These are phyloP conservation scores for Paracamarosporium sp. DNA, from an alignment of 2,329 filamentous ascomycete species.

Conservation along the genomic window DNA sequence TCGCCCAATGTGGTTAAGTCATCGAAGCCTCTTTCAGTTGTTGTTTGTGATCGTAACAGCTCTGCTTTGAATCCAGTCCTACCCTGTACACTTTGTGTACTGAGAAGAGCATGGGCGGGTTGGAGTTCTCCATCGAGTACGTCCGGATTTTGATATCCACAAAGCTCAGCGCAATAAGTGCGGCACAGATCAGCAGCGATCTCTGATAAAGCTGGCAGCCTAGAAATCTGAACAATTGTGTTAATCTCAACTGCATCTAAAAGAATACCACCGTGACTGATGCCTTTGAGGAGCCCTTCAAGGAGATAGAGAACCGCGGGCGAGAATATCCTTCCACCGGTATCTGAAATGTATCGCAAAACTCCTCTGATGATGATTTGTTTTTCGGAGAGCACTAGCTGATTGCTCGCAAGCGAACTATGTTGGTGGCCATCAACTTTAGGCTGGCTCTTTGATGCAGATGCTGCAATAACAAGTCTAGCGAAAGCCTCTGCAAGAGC, in stretches of 20 bases:
- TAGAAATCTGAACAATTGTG: conserved; percentile 44
- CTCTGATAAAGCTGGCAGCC: conserved; percentile 50
- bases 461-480: conserved; percentile 30
- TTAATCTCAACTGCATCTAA: conserved; percentile 36
- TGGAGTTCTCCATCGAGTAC: conserved; percentile 6
- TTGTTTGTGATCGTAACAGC: background rate
- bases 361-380: conserved; percentile 22
- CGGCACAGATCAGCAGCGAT: conserved; percentile 49
- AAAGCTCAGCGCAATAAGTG: conserved; percentile 35
- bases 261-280: conserved; percentile 15
- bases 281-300: conserved; percentile 49
- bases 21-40: background rate
- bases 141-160: conserved; percentile 18
- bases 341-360: conserved; percentile 45
- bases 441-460: background rate
- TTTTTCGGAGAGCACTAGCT: background rate
- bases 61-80: background rate
- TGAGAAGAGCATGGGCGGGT: conserved; percentile 26
- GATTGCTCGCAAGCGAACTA: too few relatives aligned
- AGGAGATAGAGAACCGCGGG: conserved; percentile 52
- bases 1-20: conserved; percentile 19
- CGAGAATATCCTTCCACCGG: conserved; percentile 46
- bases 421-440: background rate
- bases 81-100: conserved; percentile 13
- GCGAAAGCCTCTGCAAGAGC: conserved; percentile 45